Conservation (phyloP, 306 rosid species). For the Lablab purpureus region DNA sequence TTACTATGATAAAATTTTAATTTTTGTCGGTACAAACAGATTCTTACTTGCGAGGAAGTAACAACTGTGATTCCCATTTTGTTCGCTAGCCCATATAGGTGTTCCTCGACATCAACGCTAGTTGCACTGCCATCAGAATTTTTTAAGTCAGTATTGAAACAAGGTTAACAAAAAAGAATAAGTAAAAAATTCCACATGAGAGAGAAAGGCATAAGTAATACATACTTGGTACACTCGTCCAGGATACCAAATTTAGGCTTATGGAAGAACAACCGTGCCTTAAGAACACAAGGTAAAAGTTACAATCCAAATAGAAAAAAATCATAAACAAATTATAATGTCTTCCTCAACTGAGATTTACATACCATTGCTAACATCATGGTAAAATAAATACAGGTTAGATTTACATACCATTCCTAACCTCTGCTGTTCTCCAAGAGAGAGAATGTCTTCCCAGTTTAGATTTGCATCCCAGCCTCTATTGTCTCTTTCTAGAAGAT, state of each 20-base stretch:
- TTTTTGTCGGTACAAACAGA: neutral
- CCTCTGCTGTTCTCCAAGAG: slow-evolving; percentile 99
- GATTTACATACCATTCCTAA: slow-evolving; percentile 87
- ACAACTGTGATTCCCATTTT: slow-evolving; percentile 88
- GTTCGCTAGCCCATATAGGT: slow-evolving; percentile 86
- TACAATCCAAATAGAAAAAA: slow-evolving; percentile 42
- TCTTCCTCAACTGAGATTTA: slow-evolving; percentile 20
- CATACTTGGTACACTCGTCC: slow-evolving; percentile 99
- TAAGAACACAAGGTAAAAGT: slow-evolving; percentile 47
- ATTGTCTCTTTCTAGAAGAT: slow-evolving; percentile 88
- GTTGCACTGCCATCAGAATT: slow-evolving; percentile 74
- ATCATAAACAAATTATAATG: slow-evolving; percentile 3
- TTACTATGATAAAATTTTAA: neutral
- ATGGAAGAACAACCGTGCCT: slow-evolving; percentile 99
- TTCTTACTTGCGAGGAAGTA: slow-evolving; percentile 94
- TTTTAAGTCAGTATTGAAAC: neutral
- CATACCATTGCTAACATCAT: slow-evolving; percentile 91
- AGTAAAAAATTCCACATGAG: slow-evolving; percentile 10
- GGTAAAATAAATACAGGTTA: slow-evolving; percentile 12
- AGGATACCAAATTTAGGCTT: slow-evolving; percentile 92
- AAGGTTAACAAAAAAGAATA: slow-evolving; percentile 36
- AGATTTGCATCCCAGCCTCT: slow-evolving; percentile 89
- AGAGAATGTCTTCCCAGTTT: slow-evolving; percentile 94
- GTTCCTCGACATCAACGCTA: slow-evolving; percentile 97
- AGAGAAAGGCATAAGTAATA: slow-evolving; percentile 27